phyloP scores from a whole-genome alignment of 495 filamentous ascomycete species.

The Talaromyces wortmannii region DNA sequence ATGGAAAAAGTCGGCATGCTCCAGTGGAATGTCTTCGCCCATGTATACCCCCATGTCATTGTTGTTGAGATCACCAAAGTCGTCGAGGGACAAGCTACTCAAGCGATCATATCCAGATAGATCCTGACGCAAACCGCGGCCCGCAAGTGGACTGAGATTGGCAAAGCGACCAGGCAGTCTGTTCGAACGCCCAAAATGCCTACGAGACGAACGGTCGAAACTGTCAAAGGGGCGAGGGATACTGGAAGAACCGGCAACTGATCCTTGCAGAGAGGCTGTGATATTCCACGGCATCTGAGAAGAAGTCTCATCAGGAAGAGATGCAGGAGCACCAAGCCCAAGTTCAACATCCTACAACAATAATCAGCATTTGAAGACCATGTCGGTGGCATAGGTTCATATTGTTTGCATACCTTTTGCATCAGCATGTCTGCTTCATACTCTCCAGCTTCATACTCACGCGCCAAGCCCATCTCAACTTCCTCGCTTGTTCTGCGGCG shows the following conservation, averaged over 20 bases:
- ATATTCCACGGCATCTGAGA: constrained; percentile 68
- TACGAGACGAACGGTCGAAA: constrained; percentile 45
- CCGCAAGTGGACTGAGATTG: constrained; percentile 54
- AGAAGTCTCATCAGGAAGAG: constrained; percentile 50
- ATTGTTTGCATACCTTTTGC: constrained; percentile 5
- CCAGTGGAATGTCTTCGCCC: constrained; percentile 18
- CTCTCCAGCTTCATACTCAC: background rate
- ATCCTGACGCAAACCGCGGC: constrained; percentile 39
- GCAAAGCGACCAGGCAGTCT: constrained; percentile 42
- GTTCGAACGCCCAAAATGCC: constrained; percentile 9
- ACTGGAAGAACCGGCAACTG: constrained; percentile 35
- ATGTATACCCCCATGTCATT: constrained; percentile 31
- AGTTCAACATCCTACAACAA: constrained; percentile 45
- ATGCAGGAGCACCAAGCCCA: constrained; percentile 50
- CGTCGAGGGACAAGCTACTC: constrained; percentile 14
- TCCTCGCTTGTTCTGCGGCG: constrained; percentile 21
- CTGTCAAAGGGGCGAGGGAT: constrained; percentile 40
- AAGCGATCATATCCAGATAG: constrained; percentile 19
- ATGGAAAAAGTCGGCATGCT: constrained; percentile 24
- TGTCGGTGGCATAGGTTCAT: background rate
- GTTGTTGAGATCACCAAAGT: constrained; percentile 33
- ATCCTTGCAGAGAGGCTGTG: constrained; percentile 51
- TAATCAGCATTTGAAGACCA: background rate
- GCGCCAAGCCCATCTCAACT: constrained; percentile 29
- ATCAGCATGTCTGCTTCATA: background rate